Conservation (phyloP, 169 alveolate species). For the Ichthyophthirius multifiliis region DNA sequence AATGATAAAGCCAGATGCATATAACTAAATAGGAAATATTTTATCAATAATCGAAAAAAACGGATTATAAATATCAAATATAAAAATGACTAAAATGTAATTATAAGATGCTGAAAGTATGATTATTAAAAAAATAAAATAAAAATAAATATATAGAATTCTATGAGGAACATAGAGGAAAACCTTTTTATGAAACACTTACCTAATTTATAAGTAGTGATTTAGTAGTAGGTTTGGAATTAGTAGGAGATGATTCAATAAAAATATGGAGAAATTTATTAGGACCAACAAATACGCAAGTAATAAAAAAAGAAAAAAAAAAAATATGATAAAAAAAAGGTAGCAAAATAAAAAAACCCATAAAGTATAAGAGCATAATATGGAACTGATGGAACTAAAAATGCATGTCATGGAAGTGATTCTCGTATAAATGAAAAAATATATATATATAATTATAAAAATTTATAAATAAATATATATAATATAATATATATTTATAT, state of each 20-base stretch:
- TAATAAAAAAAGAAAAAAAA: neutral
- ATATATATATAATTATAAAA: neutral
- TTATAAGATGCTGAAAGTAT: constrained; percentile 51
- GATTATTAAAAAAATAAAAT: neutral
- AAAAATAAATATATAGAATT: constrained; percentile 17
- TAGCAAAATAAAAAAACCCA: constrained; percentile 61
- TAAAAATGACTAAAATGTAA: constrained; percentile 73
- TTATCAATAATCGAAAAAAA: constrained; percentile 49
- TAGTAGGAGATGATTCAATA: constrained; percentile 73
- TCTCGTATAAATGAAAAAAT: constrained; percentile 17
- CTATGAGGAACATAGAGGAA: constrained; percentile 70
- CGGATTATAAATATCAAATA: constrained; percentile 70
- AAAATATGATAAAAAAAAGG: neutral
- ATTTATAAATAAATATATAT: no score
- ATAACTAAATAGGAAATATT: constrained; percentile 78
- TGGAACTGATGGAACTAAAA: constrained; percentile 76
- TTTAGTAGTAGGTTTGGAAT: constrained; percentile 77
- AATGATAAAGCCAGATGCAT: constrained; percentile 86
- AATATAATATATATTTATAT: no score
- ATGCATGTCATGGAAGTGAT: constrained; percentile 80
- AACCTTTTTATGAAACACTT: constrained; percentile 56
- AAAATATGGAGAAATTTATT: constrained; percentile 69
- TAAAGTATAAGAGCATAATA: constrained; percentile 61
- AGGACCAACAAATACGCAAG: constrained; percentile 68
- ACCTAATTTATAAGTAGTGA: constrained; percentile 69